phyloP scores from a whole-genome alignment of 2,329 filamentous ascomycete genomes.

The Ceratocystis alfenasii region DNA sequence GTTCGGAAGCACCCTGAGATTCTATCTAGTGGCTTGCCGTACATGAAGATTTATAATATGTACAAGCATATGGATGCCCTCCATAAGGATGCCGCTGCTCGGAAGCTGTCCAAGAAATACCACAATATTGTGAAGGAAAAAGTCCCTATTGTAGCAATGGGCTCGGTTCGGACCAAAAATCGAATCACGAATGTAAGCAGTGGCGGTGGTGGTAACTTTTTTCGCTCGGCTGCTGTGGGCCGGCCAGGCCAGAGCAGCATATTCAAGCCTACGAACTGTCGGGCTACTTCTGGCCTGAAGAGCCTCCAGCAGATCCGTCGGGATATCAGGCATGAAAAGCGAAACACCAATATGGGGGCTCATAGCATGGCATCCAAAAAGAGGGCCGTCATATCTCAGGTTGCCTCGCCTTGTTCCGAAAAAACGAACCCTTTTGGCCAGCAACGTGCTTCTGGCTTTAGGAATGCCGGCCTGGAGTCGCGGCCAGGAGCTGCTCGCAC shows the following conservation, averaged over 20 bases:
- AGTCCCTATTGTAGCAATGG: neutral
- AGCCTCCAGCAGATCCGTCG: constrained; percentile 1
- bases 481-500: no score
- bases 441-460: neutral
- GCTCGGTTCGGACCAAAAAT: constrained; percentile 13
- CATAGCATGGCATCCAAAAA: neutral
- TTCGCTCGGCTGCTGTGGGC: neutral
- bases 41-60: neutral
- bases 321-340: neutral
- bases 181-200: constrained; percentile 14
- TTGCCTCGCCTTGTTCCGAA: neutral
- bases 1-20: neutral
- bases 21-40: neutral
- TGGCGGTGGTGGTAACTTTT: constrained; percentile 2
- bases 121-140: constrained; percentile 1
- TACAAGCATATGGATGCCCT: neutral
- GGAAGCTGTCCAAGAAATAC: neutral
- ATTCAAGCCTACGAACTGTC: neutral
- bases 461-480: neutral
- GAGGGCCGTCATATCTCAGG: neutral
- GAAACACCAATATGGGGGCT: neutral
- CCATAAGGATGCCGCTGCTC: neutral
- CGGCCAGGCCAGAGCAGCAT: neutral
- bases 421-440: neutral
- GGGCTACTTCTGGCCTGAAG: neutral